phyloP scores from a whole-genome alignment of 2,329 filamentous ascomycete genomes.

The Sporothrix brasiliensis region DNA sequence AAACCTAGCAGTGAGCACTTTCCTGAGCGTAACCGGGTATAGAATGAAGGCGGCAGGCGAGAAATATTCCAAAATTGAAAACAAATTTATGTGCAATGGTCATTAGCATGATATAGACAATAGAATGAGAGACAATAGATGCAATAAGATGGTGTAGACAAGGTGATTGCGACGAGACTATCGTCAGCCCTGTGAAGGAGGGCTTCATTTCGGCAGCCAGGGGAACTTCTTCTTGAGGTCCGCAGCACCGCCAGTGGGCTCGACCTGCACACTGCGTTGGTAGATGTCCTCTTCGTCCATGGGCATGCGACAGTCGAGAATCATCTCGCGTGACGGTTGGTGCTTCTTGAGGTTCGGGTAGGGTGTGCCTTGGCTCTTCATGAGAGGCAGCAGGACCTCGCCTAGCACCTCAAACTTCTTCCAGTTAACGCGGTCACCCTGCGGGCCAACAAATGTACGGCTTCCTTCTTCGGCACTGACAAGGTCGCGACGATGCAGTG shows the following conservation, averaged over 20 bases:
- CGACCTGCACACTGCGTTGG: slow-evolving; percentile 62
- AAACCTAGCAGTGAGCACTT: not conserved
- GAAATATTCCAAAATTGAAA: slow-evolving; percentile 8
- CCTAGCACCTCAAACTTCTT: slow-evolving; percentile 97
- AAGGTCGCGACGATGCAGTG: slow-evolving; percentile 84
- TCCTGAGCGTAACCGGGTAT: not conserved
- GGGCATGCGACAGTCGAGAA: slow-evolving; percentile 79
- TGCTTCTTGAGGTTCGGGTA: slow-evolving; percentile 73
- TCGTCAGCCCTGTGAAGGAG: not conserved
- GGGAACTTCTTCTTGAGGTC: slow-evolving; percentile 68
- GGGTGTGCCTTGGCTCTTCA: slow-evolving; percentile 84
- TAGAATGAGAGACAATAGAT: not conserved
- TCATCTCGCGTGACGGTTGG: slow-evolving; percentile 71
- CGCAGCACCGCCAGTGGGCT: slow-evolving; percentile 52
- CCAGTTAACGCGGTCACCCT: slow-evolving; percentile 85
- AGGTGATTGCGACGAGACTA: not conserved
- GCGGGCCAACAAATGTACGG: slow-evolving; percentile 77
- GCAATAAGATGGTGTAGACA: not conserved
- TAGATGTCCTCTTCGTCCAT: slow-evolving; percentile 83
- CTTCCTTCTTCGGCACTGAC: slow-evolving; percentile 93
- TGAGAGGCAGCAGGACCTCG: slow-evolving; percentile 85
- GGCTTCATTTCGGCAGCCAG: slow-evolving; percentile 59
- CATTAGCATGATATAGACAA: slow-evolving; percentile 11
- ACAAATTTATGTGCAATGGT: slow-evolving; percentile 7
- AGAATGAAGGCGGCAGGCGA: not conserved